Conservation (phyloP, 345 rosid genomes). For the Laguncularia racemosa region DNA sequence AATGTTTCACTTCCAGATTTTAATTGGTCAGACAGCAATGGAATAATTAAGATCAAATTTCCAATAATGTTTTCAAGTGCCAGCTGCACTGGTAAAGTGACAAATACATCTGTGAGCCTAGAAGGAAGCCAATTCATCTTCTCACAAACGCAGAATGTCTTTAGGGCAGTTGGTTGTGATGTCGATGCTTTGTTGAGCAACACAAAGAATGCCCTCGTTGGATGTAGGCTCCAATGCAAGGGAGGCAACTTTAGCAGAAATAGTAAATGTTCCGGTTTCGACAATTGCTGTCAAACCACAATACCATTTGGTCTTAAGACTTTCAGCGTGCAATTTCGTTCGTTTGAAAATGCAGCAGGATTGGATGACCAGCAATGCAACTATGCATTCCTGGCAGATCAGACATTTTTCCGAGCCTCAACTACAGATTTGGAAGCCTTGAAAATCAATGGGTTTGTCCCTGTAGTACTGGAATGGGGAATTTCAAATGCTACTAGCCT, state of each 20-base stretch:
- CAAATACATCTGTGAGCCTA: neutral
- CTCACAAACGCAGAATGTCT: neutral
- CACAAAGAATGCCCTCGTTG: neutral
- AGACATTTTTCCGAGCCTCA: neutral
- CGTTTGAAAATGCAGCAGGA: neutral
- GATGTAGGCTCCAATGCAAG: neutral
- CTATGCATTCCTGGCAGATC: conserved; percentile 2
- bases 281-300: neutral
- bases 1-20: neutral
- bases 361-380: neutral
- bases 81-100: neutral
- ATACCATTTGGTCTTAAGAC: neutral
- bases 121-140: conserved; percentile 1
- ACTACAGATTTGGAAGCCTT: neutral
- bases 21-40: neutral
- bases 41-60: neutral
- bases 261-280: neutral
- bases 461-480: conserved; percentile 4
- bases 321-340: neutral
- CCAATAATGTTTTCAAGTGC: neutral
- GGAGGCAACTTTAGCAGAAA: neutral
- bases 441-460: neutral
- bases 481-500: neutral
- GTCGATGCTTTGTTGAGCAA: neutral
- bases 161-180: neutral